Evolutionary conservation across 1,284 basidiomycete genomes (phyloP), one percentile per base, ranked within the genome.

Genomic region (Afroboletus lepidellus): DNA sequence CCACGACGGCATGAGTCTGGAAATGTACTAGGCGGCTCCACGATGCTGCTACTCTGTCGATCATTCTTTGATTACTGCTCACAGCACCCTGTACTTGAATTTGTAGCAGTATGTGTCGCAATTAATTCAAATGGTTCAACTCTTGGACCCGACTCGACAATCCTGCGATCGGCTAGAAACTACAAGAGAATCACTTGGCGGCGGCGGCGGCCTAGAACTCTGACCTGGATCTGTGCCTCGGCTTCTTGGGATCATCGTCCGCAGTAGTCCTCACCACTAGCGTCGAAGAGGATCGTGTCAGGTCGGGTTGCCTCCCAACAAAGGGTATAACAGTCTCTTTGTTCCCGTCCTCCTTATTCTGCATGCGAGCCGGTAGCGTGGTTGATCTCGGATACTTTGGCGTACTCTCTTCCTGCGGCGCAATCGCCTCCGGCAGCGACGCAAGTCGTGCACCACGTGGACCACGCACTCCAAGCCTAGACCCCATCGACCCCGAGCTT

Each of bases 1-100:
- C 55, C 74, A 94, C 66, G 92, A 96, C 67, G 93, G 93, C 32
- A 94, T 93, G 91, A 94, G 90, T 71, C 75, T 95, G 67, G 92
- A 94, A 76, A 87, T 95, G 91, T 93, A 94, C 71, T 94, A 69
- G 44, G 39, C 27, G 18, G 30, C 5, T 12, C 33, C 20, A n/a
- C 39, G n/a, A n/a, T 8, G 6, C 18, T 9, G 18, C 5, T 8
- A 4, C n/a, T 48, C 34, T 21, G 20, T 15, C 24, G 9, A 30
- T 43, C 48, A 41, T 16, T 25, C 33, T 43, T 43, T 41, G 15
- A 45, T 27, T 42, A 27, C 46, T 44, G 32, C 46, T 51, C 34
- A 29, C 38, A 41, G 33, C 45, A 44, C 42, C 20, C 30, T 56
- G 42, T 55, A 54, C 53, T 34, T 34, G 29, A 30, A 23, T 48